A percentile compares a stretch with the other conserved stretches of the same genome.
These are phyloP conservation scores for Neophaeococcomyces aloes DNA, from an alignment of 2,329 filamentous ascomycete species.

Conservation along the genomic window DNA sequence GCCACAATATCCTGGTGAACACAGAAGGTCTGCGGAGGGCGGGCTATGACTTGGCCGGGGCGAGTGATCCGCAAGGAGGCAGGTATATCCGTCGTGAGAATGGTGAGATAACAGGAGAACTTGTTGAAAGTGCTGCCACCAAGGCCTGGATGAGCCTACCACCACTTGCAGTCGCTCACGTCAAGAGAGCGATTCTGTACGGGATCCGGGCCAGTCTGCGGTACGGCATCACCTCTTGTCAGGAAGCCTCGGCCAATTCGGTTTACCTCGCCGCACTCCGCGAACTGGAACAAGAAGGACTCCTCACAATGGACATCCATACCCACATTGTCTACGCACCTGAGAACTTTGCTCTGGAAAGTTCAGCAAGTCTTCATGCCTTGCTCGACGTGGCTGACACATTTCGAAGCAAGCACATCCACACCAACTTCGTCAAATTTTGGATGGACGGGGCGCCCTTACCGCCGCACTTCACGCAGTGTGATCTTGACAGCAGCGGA, in stretches of 20 bases:
- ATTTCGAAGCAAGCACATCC: constrained; percentile 11
- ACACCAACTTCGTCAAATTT: constrained; percentile 19
- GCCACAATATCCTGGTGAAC: constrained; percentile 12
- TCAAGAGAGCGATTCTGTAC: constrained; percentile 18
- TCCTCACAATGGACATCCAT: constrained; percentile 11
- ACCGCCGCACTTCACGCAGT: constrained; percentile 17
- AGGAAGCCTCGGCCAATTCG: constrained; percentile 13
- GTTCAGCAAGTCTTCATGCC: constrained; percentile 8
- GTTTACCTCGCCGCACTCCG: constrained; percentile 11
- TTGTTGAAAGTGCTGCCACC: constrained; percentile 10
- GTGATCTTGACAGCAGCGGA: constrained; percentile 23
- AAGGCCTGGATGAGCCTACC: constrained; percentile 9
- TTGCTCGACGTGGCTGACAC: constrained; percentile 9
- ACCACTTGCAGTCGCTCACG: constrained; percentile 7
- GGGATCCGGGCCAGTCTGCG: constrained; percentile 23
- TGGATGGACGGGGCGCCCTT: constrained; percentile 18
- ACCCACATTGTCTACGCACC: constrained; percentile 12
- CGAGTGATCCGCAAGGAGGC: constrained; percentile 9
- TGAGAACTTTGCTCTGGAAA: constrained; percentile 9
- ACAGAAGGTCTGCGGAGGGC: constrained; percentile 10
- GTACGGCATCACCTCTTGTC: constrained; percentile 10
- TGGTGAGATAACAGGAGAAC: constrained; percentile 11
- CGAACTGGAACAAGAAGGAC: constrained; percentile 9
- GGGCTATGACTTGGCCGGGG: constrained; percentile 8
- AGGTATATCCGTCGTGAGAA: constrained; percentile 11